Evolutionary conservation across 2,329 filamentous ascomycete species (phyloP).

Genomic region (Didymella exigua): DNA sequence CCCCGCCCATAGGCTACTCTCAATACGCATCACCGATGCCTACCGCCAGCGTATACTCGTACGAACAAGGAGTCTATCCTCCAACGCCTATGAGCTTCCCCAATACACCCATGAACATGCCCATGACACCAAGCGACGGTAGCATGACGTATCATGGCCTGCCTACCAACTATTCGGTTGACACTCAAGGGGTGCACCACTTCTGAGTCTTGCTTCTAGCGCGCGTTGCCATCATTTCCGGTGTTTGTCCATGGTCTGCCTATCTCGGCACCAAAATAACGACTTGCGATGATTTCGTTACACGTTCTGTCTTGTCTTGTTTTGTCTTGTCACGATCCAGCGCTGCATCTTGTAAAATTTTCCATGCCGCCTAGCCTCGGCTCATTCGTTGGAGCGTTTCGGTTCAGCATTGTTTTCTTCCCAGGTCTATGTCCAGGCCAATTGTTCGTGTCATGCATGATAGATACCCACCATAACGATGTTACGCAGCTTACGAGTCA

Average conservation of each 20-base stretch:
- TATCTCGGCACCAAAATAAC: neutral
- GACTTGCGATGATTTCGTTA: neutral
- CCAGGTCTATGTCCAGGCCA: slow-evolving; percentile 9
- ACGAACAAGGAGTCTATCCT: slow-evolving; percentile 1
- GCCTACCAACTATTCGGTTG: slow-evolving; percentile 12
- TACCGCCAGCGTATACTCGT: neutral
- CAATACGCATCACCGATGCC: neutral
- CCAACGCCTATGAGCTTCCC: slow-evolving; percentile 8
- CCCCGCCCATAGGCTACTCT: slow-evolving; percentile 7
- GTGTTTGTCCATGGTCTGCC: slow-evolving; percentile 1
- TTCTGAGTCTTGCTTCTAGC: neutral
- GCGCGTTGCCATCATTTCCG: slow-evolving; percentile 13
- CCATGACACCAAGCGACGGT: slow-evolving; percentile 4
- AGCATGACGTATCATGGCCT: slow-evolving; percentile 17
- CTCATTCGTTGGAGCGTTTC: slow-evolving; percentile 15
- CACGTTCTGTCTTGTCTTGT: neutral
- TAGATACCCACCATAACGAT: slow-evolving; percentile 34
- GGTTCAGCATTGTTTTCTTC: slow-evolving; percentile 11
- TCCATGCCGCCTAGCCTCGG: slow-evolving; percentile 21
- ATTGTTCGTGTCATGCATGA: slow-evolving; percentile 21
- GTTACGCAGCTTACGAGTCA: slow-evolving; percentile 35
- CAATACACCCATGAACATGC: slow-evolving; percentile 5
- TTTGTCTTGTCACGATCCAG: slow-evolving; percentile 7
- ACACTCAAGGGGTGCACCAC: neutral
- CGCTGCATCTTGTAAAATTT: slow-evolving; percentile 9